These are phyloP conservation scores for Mediolabrus comicus DNA, from an alignment of 108 stramenopile genomes.

Conservation along the genomic window DNA sequence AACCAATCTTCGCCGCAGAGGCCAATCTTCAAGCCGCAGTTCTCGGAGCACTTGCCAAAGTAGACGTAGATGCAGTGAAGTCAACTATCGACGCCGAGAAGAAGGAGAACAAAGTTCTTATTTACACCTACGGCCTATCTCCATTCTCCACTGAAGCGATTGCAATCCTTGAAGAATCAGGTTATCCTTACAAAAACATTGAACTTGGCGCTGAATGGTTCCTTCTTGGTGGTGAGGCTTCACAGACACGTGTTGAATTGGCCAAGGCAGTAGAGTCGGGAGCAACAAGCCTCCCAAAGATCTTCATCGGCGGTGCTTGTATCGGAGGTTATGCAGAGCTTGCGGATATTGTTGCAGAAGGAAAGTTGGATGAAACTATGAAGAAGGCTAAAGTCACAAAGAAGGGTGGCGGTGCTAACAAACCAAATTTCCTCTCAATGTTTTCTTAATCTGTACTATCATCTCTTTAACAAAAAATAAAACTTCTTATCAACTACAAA, in stretches of 20 bases:
- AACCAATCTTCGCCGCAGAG: constrained; percentile 61
- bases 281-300: constrained; percentile 62
- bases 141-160: constrained; percentile 72
- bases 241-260: constrained; percentile 56
- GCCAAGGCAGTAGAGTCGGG: constrained; percentile 50
- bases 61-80: constrained; percentile 50
- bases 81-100: constrained; percentile 30
- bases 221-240: constrained; percentile 54
- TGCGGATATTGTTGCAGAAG: constrained; percentile 41
- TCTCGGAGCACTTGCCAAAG: constrained; percentile 41
- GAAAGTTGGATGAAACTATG: constrained; percentile 49
- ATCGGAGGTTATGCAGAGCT: constrained; percentile 69
- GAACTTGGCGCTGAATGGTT: constrained; percentile 79
- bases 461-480: background rate
- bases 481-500: background rate
- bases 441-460: background rate
- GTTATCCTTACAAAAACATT: constrained; percentile 52
- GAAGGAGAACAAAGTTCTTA: constrained; percentile 49
- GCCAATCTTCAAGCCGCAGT: constrained; percentile 59
- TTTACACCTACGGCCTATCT: constrained; percentile 70
- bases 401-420: constrained; percentile 8
- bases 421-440: background rate
- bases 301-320: constrained; percentile 70
- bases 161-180: constrained; percentile 52
- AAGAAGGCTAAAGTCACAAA: constrained; percentile 17